These are phyloP conservation scores for Taphrina pruni DNA, from an alignment of 1,139 yeast genomes.

Conservation along the genomic window DNA sequence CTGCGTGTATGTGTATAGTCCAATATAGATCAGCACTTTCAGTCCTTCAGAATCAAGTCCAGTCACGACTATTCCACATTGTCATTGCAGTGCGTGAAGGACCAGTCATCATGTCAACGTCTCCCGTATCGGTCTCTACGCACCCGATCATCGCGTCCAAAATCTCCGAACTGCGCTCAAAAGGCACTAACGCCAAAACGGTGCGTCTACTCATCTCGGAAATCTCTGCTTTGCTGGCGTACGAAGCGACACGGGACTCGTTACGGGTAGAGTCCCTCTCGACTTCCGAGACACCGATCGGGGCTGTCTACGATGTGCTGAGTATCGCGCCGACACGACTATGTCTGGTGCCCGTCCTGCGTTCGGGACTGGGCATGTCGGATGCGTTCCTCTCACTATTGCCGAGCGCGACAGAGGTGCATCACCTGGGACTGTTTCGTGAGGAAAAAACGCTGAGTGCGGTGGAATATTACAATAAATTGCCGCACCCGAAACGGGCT, in stretches of 20 bases:
- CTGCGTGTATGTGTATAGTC: too few species aligned
- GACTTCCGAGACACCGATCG: slow-evolving; percentile 47
- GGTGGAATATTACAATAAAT: slow-evolving; percentile 53
- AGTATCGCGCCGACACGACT: slow-evolving; percentile 47
- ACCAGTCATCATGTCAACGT: background rate
- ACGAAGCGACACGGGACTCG: slow-evolving; percentile 47
- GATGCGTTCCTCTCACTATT: slow-evolving; percentile 49
- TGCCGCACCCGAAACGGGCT: slow-evolving; percentile 45
- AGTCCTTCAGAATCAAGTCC: background rate
- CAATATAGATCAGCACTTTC: too few species aligned
- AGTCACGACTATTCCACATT: background rate
- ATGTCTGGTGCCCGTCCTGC: slow-evolving; percentile 50
- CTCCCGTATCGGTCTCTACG: slow-evolving; percentile 48
- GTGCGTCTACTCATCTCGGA: slow-evolving; percentile 49
- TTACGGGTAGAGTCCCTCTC: slow-evolving; percentile 15
- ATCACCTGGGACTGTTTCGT: slow-evolving; percentile 52
- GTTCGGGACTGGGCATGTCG: slow-evolving; percentile 52
- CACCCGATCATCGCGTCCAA: slow-evolving; percentile 50
- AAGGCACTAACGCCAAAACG: slow-evolving; percentile 43
- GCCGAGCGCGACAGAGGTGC: slow-evolving; percentile 51
- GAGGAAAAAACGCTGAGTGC: slow-evolving; percentile 51
- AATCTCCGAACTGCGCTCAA: slow-evolving; percentile 50
- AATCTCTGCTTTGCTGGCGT: slow-evolving; percentile 50
- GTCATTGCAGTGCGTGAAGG: background rate
- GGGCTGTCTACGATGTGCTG: slow-evolving; percentile 45